Evolutionary conservation across 75 land plant genomes (phyloP), one percentile per base, ranked within the genome.

Genomic region (Cryptomeria japonica): DNA sequence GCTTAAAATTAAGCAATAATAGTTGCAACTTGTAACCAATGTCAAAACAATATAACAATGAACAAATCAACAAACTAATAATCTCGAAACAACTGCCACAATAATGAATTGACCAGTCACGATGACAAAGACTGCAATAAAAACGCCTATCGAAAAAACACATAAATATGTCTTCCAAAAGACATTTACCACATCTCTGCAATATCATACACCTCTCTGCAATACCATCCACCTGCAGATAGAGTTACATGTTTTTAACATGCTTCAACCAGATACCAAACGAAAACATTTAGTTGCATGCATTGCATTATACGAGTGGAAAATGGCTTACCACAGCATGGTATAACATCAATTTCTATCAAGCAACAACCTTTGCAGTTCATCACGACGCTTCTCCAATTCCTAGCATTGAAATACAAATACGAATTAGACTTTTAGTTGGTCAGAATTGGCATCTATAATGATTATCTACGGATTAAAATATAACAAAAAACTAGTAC

Each of bases 301-400:
- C 84, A 82, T 42, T 28, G n/a, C 82, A 39, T 79, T 19, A 39
- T 41, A 79, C 46, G 8, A 79, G 8, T 39, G 42, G 39, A 79
- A n/a, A 82, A 82, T 10, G 51, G 51, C 32, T 82, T 82, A 46
- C 51, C 47, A n/a, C 13, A 46, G 47, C 14, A 44, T 13, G 31
- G 49, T 82, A 46, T 46, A 37, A 84, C 32, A 51, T 84, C 86
- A 84, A 36, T 36, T 12, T 19, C 86, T 32, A 25, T 84, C 83
- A 37, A 89, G 15, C 38, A 93, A 87, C 87, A 93, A 84, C 39
- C 85, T 88, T 47, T 89, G 88, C 37, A 93, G 93, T 73, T 93
- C 92, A 32, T 88, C 90, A 31, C 88, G 87, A 15, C 90, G 93
- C 51, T 88, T 78, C 88, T 88, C 88, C 83, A 92, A 76, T 12